Evolutionary conservation across 306 rosid species (phyloP).

Genomic region (Corylus americana): DNA sequence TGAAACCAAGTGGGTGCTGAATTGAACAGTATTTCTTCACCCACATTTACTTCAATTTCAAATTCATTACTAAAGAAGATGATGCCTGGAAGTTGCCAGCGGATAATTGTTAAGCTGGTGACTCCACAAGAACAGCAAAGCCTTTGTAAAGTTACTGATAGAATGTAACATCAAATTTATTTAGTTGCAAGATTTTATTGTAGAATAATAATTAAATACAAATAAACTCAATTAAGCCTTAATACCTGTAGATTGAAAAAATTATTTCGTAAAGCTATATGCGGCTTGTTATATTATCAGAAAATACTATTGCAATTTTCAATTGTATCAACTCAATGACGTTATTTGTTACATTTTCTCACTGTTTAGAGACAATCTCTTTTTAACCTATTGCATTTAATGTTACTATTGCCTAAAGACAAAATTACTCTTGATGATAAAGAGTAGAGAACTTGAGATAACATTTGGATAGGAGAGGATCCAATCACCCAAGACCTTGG

Average conservation of each 20-base stretch:
- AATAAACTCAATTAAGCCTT: neutral
- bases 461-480: too few species aligned
- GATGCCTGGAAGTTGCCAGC: constrained; percentile 4
- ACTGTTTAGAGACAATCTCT: neutral
- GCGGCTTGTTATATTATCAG: neutral
- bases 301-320: neutral
- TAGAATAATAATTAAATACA: neutral
- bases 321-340: neutral
- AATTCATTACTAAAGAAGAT: neutral
- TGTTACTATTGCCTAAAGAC: too few species aligned
- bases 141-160: neutral
- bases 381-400: neutral
- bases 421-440: too few species aligned
- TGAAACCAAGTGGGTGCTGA: constrained; percentile 1
- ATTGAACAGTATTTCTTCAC: constrained; percentile 13
- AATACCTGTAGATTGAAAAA: neutral
- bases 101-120: constrained; percentile 6
- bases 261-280: neutral
- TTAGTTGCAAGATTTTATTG: neutral
- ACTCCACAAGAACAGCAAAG: neutral
- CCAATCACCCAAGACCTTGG: too few species aligned
- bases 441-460: too few species aligned
- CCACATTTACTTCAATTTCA: neutral
- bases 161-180: neutral
- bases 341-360: neutral